A percentile compares a stretch with the other conserved stretches of the same genome.
These are phyloP conservation scores for Coemansia sp. DNA, from an alignment of 192 early-diverging fungal genomes.

Conservation along the genomic window DNA sequence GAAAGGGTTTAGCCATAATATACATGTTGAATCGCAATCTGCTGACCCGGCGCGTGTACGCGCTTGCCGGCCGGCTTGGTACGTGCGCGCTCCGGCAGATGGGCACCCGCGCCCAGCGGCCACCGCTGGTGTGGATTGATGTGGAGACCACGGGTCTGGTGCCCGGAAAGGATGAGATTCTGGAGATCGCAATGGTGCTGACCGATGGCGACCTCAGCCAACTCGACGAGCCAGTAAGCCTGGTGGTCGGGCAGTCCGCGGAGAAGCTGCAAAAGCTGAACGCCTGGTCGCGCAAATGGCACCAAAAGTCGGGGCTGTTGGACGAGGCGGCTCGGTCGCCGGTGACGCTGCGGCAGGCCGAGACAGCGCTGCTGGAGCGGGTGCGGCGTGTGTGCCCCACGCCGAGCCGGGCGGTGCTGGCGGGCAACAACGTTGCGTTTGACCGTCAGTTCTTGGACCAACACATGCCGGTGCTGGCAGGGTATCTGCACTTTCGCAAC, in stretches of 20 bases:
- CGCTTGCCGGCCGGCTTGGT: too few relatives aligned
- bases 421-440: constrained; percentile 87
- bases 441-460: constrained; percentile 76
- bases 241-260: constrained; percentile 65
- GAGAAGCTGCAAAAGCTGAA: constrained; percentile 73
- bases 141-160: constrained; percentile 31
- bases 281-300: constrained; percentile 79
- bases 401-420: constrained; percentile 59
- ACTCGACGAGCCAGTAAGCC: constrained; percentile 55
- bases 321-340: constrained; percentile 60
- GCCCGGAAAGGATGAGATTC: constrained; percentile 62
- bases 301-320: constrained; percentile 71
- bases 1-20: too few relatives aligned
- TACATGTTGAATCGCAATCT: too few relatives aligned
- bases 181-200: constrained; percentile 79
- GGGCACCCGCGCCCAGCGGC: neutral
- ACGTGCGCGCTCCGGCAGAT: neutral
- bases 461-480: constrained; percentile 69
- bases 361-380: constrained; percentile 63
- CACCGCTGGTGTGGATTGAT: constrained; percentile 20
- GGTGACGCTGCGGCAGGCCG: constrained; percentile 57
- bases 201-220: constrained; percentile 79
- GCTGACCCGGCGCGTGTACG: too few relatives aligned
- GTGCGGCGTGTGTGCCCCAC: constrained; percentile 61
- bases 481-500: constrained; percentile 75